A percentile compares a stretch with the other conserved stretches of the same genome.
These are phyloP conservation scores for Mortierella sp. DNA, from an alignment of 371 early-diverging fungal species.

Conservation along the genomic window DNA sequence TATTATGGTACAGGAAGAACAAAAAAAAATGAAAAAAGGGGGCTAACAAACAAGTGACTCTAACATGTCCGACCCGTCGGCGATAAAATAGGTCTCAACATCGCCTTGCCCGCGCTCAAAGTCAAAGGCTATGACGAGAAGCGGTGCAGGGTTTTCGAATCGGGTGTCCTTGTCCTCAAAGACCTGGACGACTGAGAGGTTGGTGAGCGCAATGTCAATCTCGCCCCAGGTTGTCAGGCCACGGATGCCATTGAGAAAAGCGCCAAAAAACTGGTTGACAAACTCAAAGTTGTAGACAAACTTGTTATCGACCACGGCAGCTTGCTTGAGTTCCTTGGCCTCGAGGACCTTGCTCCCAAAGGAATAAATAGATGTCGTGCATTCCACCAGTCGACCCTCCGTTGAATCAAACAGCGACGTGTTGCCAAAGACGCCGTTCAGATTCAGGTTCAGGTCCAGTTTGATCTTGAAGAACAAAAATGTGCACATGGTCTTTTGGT, in stretches of 20 bases:
- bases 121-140: conserved; percentile 69
- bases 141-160: conserved; percentile 51
- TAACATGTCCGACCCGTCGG: conserved; percentile 53
- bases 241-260: conserved; percentile 68
- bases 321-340: conserved; percentile 71
- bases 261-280: conserved; percentile 74
- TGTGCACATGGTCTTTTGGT: conserved; percentile 51
- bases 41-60: conserved; percentile 38
- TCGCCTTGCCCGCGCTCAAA: conserved; percentile 71
- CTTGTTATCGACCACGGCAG: conserved; percentile 62
- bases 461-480: conserved; percentile 50
- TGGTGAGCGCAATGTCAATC: conserved; percentile 68
- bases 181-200: conserved; percentile 70
- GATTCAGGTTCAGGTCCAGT: conserved; percentile 36
- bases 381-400: conserved; percentile 68
- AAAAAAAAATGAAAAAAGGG: background rate
- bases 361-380: conserved; percentile 76
- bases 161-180: conserved; percentile 62
- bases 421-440: conserved; percentile 52
- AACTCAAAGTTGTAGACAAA: conserved; percentile 71
- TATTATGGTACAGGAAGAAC: background rate
- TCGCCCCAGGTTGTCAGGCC: conserved; percentile 65
- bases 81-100: conserved; percentile 48
- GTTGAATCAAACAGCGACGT: conserved; percentile 69
- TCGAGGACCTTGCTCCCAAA: conserved; percentile 75